Percentiles rank a stretch among this genome's conserved stretches.
These are phyloP conservation scores for Peronospora tabacina DNA, from an alignment of 352 stramenopile genomes.

Conservation along the genomic window DNA sequence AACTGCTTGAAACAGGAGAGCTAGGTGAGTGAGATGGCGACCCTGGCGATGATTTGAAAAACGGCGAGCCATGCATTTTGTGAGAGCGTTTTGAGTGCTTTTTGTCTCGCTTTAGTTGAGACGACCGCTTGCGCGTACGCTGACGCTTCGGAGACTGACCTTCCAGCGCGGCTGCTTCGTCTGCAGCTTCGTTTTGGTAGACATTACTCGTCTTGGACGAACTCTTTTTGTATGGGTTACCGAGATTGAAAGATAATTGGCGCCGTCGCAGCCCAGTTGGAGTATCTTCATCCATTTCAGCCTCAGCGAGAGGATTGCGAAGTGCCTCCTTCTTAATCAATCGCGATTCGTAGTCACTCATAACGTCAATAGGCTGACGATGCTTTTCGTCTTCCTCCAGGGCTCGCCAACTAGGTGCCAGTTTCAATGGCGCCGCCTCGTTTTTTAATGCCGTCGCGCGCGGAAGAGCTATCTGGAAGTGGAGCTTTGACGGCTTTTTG, in stretches of 20 bases:
- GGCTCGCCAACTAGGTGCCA: conserved; percentile 51
- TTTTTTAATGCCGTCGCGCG: conserved; percentile 17
- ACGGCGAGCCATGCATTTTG: conserved; percentile 55
- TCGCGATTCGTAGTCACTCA: conserved; percentile 86
- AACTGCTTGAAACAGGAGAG: conserved; percentile 45
- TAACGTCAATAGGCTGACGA: conserved; percentile 76
- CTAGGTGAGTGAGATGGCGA: conserved; percentile 60
- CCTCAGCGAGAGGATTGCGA: conserved; percentile 75
- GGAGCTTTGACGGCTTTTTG: conserved; percentile 31
- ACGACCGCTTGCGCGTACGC: conserved; percentile 78
- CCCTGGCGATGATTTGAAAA: conserved; percentile 59
- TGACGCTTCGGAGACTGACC: conserved; percentile 74
- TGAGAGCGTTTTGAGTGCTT: conserved; percentile 68
- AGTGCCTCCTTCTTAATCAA: conserved; percentile 82
- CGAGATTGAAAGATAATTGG: conserved; percentile 81
- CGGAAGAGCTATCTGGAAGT: conserved; percentile 35
- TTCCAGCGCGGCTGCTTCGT: conserved; percentile 72
- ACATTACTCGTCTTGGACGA: conserved; percentile 78
- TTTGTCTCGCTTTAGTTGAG: conserved; percentile 70
- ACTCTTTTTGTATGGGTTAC: conserved; percentile 87
- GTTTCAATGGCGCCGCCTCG: conserved; percentile 29
- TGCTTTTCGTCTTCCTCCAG: conserved; percentile 78
- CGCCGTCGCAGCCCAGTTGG: conserved; percentile 57
- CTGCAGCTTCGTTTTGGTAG: conserved; percentile 77
- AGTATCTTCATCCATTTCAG: conserved; percentile 79